Conservation (phyloP, 2,329 filamentous ascomycete species). For the Verticillium dahliae region DNA sequence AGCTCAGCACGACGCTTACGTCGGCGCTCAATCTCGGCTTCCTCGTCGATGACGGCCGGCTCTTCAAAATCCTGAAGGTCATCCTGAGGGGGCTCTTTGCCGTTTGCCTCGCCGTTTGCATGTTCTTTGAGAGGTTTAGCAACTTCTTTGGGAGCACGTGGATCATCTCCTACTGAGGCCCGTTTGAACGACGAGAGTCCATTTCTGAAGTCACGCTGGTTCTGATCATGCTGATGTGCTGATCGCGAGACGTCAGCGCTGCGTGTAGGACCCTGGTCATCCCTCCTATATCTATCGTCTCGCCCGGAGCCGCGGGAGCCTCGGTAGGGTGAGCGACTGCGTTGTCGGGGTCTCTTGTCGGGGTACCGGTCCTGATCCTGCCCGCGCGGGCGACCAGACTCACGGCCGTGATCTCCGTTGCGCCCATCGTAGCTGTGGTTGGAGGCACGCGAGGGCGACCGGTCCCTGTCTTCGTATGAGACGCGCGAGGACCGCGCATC, state of each 20-base stretch:
- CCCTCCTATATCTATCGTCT: constrained; percentile 24
- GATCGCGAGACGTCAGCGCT: constrained; percentile 14
- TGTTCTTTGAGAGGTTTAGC: constrained; percentile 62
- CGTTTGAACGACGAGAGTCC: constrained; percentile 56
- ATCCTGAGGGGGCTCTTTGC: constrained; percentile 23
- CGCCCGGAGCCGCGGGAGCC: constrained; percentile 26
- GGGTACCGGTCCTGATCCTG: constrained; percentile 16
- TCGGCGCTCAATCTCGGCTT: constrained; percentile 76
- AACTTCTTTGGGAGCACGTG: constrained; percentile 53
- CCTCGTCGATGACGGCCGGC: constrained; percentile 66
- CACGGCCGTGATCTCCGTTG: constrained; percentile 34
- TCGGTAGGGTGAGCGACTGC: constrained; percentile 44
- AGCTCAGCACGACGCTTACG: constrained; percentile 80
- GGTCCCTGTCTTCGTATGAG: constrained; percentile 53
- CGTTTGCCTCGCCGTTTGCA: constrained; percentile 24
- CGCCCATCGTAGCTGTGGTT: constrained; percentile 43
- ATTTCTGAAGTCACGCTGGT: constrained; percentile 44
- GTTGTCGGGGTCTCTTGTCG: constrained; percentile 47
- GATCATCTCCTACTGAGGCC: constrained; percentile 52
- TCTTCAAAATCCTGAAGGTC: constrained; percentile 41
- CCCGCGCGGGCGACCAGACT: constrained; percentile 17
- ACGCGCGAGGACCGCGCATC: constrained; percentile 36
- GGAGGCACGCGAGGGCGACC: constrained; percentile 34
- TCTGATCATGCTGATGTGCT: constrained; percentile 38
- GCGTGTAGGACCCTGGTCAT: constrained; percentile 19